Percentiles rank a stretch among this genome's conserved stretches.
phyloP scores from a whole-genome alignment of 352 stramenopile species.

The Peronospora tabacina region DNA sequence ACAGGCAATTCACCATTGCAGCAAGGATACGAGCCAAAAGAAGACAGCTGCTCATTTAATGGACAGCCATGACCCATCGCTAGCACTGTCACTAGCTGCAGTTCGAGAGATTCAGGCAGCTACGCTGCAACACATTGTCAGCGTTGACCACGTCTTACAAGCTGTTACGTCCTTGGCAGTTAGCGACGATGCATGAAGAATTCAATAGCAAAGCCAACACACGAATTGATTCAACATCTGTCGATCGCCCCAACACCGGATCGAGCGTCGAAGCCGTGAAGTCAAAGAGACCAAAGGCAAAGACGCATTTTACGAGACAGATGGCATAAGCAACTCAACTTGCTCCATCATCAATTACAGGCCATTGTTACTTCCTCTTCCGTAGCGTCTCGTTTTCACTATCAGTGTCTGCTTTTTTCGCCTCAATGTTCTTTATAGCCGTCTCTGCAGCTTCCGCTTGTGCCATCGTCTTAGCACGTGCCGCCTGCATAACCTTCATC shows the following conservation, averaged over 20 bases:
- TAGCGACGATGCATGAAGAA: constrained; percentile 6
- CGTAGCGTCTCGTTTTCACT: constrained; percentile 38
- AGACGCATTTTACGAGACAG: constrained; percentile 11
- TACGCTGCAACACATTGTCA: constrained; percentile 46
- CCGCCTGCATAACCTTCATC: constrained; percentile 55
- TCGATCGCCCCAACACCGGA: constrained; percentile 32
- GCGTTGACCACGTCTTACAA: constrained; percentile 32
- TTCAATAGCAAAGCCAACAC: constrained; percentile 10
- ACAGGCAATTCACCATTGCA: constrained; percentile 1
- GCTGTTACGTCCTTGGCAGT: constrained; percentile 10
- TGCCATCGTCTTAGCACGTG: constrained; percentile 43
- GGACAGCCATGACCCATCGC: constrained; percentile 3
- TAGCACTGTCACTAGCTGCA: constrained; percentile 23
- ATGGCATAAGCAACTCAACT: constrained; percentile 10
- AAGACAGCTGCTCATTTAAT: constrained; percentile 2
- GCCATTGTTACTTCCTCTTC: constrained; percentile 53
- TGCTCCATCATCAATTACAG: constrained; percentile 3
- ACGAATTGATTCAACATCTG: constrained; percentile 32
- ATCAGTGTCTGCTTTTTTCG: constrained; percentile 27
- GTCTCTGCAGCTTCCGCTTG: constrained; percentile 32
- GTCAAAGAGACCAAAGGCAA: constrained; percentile 5
- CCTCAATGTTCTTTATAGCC: constrained; percentile 36
- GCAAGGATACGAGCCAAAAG: background rate
- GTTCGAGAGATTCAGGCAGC: constrained; percentile 40
- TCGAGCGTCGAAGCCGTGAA: constrained; percentile 19